Percentiles rank a stretch among this genome's conserved stretches.
These are phyloP conservation scores for Xylariaceae sp. DNA, from an alignment of 2,329 filamentous ascomycete species.

Conservation along the genomic window DNA sequence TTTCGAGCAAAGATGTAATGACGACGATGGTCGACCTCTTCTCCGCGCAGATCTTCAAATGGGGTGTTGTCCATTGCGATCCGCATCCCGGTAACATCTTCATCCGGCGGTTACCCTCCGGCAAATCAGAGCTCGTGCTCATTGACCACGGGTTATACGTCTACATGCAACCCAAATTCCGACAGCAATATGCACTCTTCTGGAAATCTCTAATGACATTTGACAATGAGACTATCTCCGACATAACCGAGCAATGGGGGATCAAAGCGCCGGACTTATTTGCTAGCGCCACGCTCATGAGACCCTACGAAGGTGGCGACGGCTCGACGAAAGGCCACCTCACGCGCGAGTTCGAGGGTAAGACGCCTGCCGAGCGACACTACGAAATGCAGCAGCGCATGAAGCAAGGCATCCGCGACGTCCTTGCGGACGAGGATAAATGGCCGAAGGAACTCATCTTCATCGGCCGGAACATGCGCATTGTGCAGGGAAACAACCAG, in stretches of 20 bases:
- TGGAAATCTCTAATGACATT: conserved; percentile 95
- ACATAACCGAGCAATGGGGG: conserved; percentile 77
- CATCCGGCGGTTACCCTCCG: conserved; percentile 76
- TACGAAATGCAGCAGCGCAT: conserved; percentile 87
- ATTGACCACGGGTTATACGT: conserved; percentile 98
- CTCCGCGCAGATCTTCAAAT: conserved; percentile 96
- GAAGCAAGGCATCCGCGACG: conserved; percentile 62
- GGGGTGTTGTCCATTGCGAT: conserved; percentile 93
- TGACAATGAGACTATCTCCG: conserved; percentile 74
- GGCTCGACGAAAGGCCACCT: conserved; percentile 59
- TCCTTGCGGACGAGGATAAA: conserved; percentile 80
- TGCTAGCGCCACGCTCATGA: conserved; percentile 82
- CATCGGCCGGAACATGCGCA: conserved; percentile 85
- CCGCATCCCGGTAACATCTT: conserved; percentile 98
- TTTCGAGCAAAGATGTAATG: conserved; percentile 85
- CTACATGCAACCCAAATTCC: conserved; percentile 78
- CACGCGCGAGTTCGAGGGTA: conserved; percentile 59
- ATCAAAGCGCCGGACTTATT: conserved; percentile 88
- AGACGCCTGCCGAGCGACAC: conserved; percentile 65
- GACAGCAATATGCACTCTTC: conserved; percentile 80
- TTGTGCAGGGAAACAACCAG: conserved; percentile 91
- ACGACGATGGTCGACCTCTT: conserved; percentile 95
- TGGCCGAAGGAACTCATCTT: conserved; percentile 91
- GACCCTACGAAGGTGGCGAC: conserved; percentile 85
- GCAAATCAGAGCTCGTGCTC: conserved; percentile 84